Conservation (phyloP, 495 filamentous ascomycete species). For the Penicillium desertorum region DNA sequence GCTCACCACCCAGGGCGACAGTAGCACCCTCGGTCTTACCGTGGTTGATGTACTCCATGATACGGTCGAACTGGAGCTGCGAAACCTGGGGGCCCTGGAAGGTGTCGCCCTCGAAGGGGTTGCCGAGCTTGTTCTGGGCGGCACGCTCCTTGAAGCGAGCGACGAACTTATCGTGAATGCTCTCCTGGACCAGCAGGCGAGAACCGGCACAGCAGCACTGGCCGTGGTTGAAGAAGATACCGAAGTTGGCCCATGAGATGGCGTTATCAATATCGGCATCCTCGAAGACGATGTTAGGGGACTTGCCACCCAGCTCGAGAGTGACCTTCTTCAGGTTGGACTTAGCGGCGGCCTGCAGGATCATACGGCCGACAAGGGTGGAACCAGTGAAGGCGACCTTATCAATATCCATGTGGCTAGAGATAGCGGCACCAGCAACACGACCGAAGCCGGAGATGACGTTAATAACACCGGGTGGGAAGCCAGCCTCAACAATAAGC, state of each 20-base stretch:
- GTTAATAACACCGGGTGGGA: constrained; percentile 95
- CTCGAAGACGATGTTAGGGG: constrained; percentile 95
- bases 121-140: constrained; percentile 78
- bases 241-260: constrained; percentile 97
- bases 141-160: constrained; percentile 85
- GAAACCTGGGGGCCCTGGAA: constrained; percentile 99
- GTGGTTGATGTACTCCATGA: constrained; percentile 95
- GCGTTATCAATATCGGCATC: constrained; percentile 96
- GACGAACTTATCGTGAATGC: constrained; percentile 94
- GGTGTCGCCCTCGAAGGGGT: constrained; percentile 82
- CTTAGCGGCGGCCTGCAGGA: constrained; percentile 94
- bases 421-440: constrained; percentile 85
- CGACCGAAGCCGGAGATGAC: constrained; percentile 91
- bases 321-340: constrained; percentile 99
- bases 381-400: constrained; percentile 99
- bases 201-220: constrained; percentile 98
- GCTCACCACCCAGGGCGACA: constrained; percentile 80
- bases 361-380: constrained; percentile 81
- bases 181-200: constrained; percentile 92
- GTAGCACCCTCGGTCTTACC: constrained; percentile 88
- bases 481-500: constrained; percentile 89
- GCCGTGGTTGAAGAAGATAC: constrained; percentile 98
- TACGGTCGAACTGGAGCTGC: constrained; percentile 91
- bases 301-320: constrained; percentile 97
- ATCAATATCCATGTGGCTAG: constrained; percentile 95